These are phyloP conservation scores for Xanthoceras sorbifolium DNA, from an alignment of 345 rosid species.

Conservation along the genomic window DNA sequence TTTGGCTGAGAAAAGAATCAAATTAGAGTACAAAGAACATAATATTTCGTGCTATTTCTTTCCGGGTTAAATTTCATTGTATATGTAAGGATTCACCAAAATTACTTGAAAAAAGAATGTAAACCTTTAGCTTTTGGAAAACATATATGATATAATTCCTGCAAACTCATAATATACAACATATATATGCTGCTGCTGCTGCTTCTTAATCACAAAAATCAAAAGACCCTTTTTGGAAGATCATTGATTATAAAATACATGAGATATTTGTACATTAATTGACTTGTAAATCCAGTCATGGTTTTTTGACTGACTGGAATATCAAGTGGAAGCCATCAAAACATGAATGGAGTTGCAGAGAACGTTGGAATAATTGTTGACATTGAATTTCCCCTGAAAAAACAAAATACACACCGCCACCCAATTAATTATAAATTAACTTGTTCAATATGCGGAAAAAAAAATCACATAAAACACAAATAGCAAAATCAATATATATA, in stretches of 20 bases:
- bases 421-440: not conserved
- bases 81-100: no score
- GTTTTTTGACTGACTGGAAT: not conserved
- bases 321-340: conserved; percentile 27
- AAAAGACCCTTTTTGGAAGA: not conserved
- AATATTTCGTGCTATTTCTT: no score
- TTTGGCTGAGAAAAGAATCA: no score
- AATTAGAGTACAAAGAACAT: no score
- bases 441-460: no score
- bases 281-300: not conserved
- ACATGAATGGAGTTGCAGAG: conserved; percentile 63
- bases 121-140: no score
- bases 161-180: not conserved
- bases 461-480: no score
- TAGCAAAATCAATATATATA: no score
- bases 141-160: no score
- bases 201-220: not conserved
- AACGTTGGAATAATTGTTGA: conserved; percentile 45
- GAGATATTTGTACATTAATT: not conserved
- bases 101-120: no score
- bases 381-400: conserved; percentile 37
- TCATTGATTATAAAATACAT: not conserved
- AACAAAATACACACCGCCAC: not conserved
- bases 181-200: not conserved
- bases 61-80: no score